Evolutionary conservation across 202 grass and related monocot species (phyloP).

Genomic region (Schoenoplectus tabernaemontani): DNA sequence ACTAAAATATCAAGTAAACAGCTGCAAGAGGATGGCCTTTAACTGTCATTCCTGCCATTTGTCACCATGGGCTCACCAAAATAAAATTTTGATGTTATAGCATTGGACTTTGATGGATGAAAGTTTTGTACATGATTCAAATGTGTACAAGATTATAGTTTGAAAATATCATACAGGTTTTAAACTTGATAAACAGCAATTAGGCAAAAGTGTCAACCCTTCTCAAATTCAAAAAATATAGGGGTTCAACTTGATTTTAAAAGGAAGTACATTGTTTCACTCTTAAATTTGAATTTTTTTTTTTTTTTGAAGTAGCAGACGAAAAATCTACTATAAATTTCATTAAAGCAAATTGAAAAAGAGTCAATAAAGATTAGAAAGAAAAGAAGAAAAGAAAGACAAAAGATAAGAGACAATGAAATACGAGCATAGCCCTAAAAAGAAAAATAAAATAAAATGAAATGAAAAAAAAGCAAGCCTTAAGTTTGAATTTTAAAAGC

Average conservation of each 20-base stretch:
- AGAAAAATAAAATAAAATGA: too few relatives aligned
- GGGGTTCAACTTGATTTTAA: background rate
- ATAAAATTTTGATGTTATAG: background rate
- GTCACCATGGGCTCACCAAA: background rate
- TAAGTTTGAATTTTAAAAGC: too few relatives aligned
- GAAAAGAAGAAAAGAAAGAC: too few relatives aligned
- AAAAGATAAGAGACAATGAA: too few relatives aligned
- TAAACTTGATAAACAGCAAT: background rate
- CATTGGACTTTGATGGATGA: background rate
- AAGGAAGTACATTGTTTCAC: background rate
- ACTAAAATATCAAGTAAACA: background rate
- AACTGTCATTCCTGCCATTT: background rate
- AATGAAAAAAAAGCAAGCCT: too few relatives aligned
- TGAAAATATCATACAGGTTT: background rate
- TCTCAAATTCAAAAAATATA: background rate
- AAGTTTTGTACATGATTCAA: background rate
- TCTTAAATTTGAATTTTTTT: too few relatives aligned
- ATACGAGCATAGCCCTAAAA: too few relatives aligned
- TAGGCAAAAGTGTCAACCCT: background rate
- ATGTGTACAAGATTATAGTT: background rate
- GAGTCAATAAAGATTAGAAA: too few relatives aligned
- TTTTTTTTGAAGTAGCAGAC: too few relatives aligned
- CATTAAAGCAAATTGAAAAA: too few relatives aligned
- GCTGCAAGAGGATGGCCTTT: background rate
- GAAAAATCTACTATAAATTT: too few relatives aligned